Conservation (phyloP, 306 rosid species). For the Pyrus bretschneideri region DNA sequence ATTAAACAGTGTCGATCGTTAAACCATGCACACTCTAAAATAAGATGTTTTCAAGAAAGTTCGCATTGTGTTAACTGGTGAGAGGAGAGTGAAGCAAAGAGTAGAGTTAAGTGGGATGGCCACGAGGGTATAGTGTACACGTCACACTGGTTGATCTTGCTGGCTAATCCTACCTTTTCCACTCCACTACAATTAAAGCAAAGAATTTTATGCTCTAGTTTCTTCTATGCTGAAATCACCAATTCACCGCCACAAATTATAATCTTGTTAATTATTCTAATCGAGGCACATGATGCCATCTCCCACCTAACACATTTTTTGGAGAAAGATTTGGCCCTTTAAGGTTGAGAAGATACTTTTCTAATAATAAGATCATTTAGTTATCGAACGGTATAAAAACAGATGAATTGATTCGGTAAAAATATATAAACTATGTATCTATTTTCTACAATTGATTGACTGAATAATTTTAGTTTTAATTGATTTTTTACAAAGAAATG, state of each 20-base stretch:
- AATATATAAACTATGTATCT: too few species aligned
- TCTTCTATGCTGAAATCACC: conserved; percentile 18
- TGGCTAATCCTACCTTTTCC: background rate
- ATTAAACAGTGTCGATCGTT: too few species aligned
- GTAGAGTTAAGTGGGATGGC: conserved; percentile 32
- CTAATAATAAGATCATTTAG: too few species aligned
- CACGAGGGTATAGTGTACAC: conserved; percentile 20
- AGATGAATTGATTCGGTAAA: too few species aligned
- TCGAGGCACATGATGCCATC: conserved; percentile 34
- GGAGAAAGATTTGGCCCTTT: too few species aligned
- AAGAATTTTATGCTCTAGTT: conserved; percentile 1
- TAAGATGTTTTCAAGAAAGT: too few species aligned
- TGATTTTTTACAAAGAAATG: too few species aligned
- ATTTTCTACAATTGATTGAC: too few species aligned
- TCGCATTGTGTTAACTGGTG: background rate
- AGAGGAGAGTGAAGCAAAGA: background rate
- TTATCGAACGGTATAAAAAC: too few species aligned
- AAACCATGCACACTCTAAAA: too few species aligned
- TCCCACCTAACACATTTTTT: conserved; percentile 27
- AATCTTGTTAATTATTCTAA: conserved; percentile 26
- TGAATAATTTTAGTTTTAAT: too few species aligned
- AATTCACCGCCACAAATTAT: conserved; percentile 23
- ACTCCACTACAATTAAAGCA: conserved; percentile 20
- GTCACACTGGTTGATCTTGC: background rate
- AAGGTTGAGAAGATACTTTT: too few species aligned